Percentiles rank a stretch among this genome's conserved stretches.
These are phyloP conservation scores for Penicillium tannophilum DNA, from an alignment of 495 filamentous ascomycete species.

Conservation along the genomic window DNA sequence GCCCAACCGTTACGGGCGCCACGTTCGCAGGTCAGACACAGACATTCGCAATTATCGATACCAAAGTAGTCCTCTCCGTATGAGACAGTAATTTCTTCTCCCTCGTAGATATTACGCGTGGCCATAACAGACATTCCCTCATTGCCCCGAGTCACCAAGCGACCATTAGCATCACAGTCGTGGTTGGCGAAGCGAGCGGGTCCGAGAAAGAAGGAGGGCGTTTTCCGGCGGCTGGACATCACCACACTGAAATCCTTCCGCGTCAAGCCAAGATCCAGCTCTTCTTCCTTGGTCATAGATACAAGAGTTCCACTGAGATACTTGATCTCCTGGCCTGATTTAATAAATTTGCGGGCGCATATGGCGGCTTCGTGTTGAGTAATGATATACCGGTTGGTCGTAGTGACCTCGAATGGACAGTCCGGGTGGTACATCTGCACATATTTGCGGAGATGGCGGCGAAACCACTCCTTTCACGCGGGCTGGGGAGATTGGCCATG, in stretches of 20 bases:
- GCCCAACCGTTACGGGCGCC: constrained; percentile 80
- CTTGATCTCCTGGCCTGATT: constrained; percentile 82
- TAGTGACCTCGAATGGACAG: constrained; percentile 89
- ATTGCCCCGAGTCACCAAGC: constrained; percentile 75
- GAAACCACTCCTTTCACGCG: constrained; percentile 86
- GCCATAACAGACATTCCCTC: constrained; percentile 89
- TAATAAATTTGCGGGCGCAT: constrained; percentile 77
- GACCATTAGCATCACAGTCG: constrained; percentile 92
- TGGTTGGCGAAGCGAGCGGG: constrained; percentile 97
- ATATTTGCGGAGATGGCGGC: constrained; percentile 84
- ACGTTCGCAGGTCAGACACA: constrained; percentile 87
- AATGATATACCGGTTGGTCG: constrained; percentile 96
- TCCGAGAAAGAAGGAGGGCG: constrained; percentile 85
- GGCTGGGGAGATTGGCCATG: constrained; percentile 61
- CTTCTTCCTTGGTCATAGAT: constrained; percentile 85
- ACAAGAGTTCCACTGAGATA: constrained; percentile 89
- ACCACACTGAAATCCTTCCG: constrained; percentile 96
- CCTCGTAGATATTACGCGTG: constrained; percentile 74
- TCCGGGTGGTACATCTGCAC: constrained; percentile 91
- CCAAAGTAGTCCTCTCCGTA: constrained; percentile 98
- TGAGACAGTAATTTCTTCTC: constrained; percentile 93
- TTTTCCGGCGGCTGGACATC: constrained; percentile 86
- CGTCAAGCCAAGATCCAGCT: constrained; percentile 72
- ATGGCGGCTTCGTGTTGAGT: constrained; percentile 83
- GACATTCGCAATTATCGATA: constrained; percentile 89